These are phyloP conservation scores for Wolfiporia cocos DNA, from an alignment of 1,284 basidiomycete genomes.

Conservation along the genomic window DNA sequence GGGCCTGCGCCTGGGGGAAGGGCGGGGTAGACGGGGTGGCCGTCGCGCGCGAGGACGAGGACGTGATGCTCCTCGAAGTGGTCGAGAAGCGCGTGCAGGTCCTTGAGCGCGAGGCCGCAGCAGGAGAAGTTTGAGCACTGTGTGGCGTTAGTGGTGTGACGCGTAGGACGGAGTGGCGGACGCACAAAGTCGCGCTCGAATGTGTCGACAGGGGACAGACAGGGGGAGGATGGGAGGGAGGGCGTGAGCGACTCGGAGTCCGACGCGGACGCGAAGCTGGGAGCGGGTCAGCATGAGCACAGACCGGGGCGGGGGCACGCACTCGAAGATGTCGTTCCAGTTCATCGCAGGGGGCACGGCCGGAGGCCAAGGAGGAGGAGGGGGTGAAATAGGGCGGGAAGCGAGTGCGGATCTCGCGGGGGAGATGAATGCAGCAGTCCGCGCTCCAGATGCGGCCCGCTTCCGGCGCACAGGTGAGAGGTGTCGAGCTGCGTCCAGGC, in stretches of 20 bases:
- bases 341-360: not conserved
- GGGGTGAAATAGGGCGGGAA: not conserved
- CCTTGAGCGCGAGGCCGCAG: constrained; percentile 51
- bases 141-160: not conserved
- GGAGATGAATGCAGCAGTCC: not conserved
- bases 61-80: constrained; percentile 62
- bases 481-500: too few species aligned
- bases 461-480: too few species aligned
- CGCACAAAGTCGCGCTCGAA: too few species aligned
- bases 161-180: too few species aligned
- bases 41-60: constrained; percentile 30
- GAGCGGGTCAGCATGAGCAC: too few species aligned
- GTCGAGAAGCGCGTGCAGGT: constrained; percentile 63
- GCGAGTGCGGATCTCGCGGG: not conserved
- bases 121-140: constrained; percentile 64
- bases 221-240: too few species aligned
- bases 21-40: constrained; percentile 20
- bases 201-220: too few species aligned
- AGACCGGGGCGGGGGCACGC: not conserved
- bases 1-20: too few species aligned
- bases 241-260: too few species aligned
- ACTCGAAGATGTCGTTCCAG: not conserved
- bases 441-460: not conserved
- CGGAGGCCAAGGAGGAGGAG: not conserved
- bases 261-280: not conserved